phyloP scores from a whole-genome alignment of 495 filamentous ascomycete species.

The Penicillium arizonense region DNA sequence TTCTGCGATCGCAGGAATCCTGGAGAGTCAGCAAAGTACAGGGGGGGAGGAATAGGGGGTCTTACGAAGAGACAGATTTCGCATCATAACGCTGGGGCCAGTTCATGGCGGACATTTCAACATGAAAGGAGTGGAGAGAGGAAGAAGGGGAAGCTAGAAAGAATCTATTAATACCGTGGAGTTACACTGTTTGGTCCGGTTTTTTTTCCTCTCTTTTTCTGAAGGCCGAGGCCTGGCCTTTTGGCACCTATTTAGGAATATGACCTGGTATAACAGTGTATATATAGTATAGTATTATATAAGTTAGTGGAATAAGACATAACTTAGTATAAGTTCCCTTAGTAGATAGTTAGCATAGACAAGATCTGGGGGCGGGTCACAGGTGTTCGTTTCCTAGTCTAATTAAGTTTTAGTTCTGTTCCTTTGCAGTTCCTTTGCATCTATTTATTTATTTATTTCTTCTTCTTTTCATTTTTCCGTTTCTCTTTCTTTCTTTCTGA shows the following conservation, averaged over 20 bases:
- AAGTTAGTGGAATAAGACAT: no score
- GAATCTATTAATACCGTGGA: background rate
- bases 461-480: conserved; percentile 4
- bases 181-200: no score
- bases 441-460: no score
- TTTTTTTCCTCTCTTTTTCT: no score
- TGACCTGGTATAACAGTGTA: background rate
- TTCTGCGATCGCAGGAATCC: conserved; percentile 33
- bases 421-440: no score
- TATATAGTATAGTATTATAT: no score
- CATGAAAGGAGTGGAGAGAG: conserved; percentile 16
- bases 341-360: no score
- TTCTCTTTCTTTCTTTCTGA: background rate
- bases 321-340: no score
- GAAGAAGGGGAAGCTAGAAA: conserved; percentile 12
- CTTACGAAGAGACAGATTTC: conserved; percentile 28
- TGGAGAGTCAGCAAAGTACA: conserved; percentile 2
- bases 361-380: no score
- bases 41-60: conserved; percentile 5
- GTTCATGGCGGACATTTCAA: conserved; percentile 20
- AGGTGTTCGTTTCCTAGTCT: no score
- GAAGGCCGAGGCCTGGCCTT: no score
- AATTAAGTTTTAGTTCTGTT: no score
- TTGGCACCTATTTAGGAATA: background rate
- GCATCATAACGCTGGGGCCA: conserved; percentile 25